Base-by-base conservation (phyloP, 257 asterid species). In the Salvia rosmarinus region DNA sequence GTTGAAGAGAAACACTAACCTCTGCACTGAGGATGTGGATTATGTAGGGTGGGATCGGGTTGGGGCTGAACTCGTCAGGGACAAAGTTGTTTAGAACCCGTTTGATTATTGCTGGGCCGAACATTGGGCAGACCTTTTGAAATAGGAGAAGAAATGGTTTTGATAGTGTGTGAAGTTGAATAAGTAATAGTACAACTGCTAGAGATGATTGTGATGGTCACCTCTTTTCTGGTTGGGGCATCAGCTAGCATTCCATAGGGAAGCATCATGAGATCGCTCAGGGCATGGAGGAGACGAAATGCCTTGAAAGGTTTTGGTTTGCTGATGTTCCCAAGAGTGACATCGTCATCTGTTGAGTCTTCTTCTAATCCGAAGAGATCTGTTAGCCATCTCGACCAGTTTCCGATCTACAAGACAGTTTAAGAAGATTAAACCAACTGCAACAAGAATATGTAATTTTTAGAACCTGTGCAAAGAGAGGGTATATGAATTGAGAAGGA, bases 201-300 rank as follows among this genome's bases (percentile, higher is more conserved):
- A 23, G 61, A 55, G 39, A 25, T 25, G 28, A 20, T 19, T 3
- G 8, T 62, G 10, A 46, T 40, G 49, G 64, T 20, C 42, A 89
- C 98, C 85, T 88, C 94, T 84, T 86, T 89, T 85, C 98, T 82
- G 66, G 90, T 81, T 75, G 87, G 50, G 64, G 83, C 72, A 79
- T 93, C 92, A 7, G 86, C 88, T 25, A 93, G 90, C 91, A 89
- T 86, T 83, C 84, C 92, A 49, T 84, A 81, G 1, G 98, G 98
- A 49, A 93, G 93, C 98, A 90, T 93, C 98, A 93, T 90, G 40
- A 93, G 86, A 73, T 90, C 93, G 76, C 98, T 89, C 55, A 93
- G 65, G 19, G 94, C 89, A 51, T 89, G 90, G 63, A 93, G 93
- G 67, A 89, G 90, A 57, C 81, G 82, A 60, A 93, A 93, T 32